Percentiles rank a stretch among this genome's conserved stretches.
Evolutionary conservation across 2,329 filamentous ascomycete species (phyloP).

Genomic region (Rhexocercosporidium sp.): DNA sequence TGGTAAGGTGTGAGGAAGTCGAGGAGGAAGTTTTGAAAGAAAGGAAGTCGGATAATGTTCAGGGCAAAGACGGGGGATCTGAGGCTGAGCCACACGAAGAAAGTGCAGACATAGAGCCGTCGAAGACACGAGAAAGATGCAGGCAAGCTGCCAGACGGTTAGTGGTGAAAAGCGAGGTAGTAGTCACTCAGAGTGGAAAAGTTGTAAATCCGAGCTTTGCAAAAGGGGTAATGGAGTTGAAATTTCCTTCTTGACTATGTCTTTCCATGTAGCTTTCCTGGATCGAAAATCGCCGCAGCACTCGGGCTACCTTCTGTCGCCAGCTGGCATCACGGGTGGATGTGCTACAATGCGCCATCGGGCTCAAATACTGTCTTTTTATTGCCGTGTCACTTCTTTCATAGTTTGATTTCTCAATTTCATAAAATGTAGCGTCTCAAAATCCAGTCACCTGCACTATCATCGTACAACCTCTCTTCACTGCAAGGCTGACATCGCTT

Average conservation of each 20-base stretch:
- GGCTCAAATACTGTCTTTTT: too few species aligned
- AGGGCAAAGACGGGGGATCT: background rate
- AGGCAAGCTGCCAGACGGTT: conserved; percentile 21
- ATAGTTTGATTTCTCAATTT: background rate
- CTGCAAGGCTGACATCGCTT: background rate
- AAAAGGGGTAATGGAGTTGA: conserved; percentile 29
- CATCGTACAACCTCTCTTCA: background rate
- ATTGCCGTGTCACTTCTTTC: too few species aligned
- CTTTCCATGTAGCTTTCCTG: background rate
- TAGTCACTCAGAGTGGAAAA: conserved; percentile 25
- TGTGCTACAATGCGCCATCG: too few species aligned
- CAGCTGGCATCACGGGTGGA: too few species aligned
- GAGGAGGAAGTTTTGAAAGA: conserved; percentile 17
- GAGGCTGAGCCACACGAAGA: background rate
- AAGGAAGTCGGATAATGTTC: background rate
- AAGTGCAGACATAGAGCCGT: background rate
- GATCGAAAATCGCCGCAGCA: background rate
- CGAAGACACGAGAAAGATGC: conserved; percentile 26
- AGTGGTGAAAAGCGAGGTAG: conserved; percentile 18
- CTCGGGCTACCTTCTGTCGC: too few species aligned
- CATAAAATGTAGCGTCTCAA: background rate
- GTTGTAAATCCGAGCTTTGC: conserved; percentile 26
- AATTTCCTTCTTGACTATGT: conserved; percentile 14
- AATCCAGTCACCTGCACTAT: background rate
- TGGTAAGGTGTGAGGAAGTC: conserved; percentile 24